Conservation (phyloP, 2,329 filamentous ascomycete genomes). For the Tolypocladium ophioglossoides region DNA sequence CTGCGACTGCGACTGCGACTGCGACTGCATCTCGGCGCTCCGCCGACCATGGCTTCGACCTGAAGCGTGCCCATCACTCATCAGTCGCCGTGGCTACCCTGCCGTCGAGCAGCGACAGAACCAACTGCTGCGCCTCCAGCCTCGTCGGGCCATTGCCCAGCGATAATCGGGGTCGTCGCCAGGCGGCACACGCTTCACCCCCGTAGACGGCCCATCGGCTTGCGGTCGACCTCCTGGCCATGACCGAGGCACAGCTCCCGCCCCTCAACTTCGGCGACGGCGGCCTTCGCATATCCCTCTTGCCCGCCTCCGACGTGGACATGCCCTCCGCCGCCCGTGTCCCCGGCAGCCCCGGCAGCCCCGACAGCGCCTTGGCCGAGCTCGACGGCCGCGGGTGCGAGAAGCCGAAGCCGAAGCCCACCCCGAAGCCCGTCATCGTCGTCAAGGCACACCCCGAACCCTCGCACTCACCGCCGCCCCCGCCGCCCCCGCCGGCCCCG, state of each 20-base stretch:
- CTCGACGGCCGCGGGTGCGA: conserved; percentile 7
- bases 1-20: not conserved
- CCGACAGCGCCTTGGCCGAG: conserved; percentile 3
- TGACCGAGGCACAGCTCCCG: conserved; percentile 17
- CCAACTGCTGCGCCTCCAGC: not conserved
- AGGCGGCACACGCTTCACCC: not conserved
- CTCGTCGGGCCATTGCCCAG: not conserved
- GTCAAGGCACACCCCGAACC: not conserved
- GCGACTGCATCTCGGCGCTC: not conserved
- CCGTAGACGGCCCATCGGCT: too few relatives aligned
- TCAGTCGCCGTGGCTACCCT: too few relatives aligned
- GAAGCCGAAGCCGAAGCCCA: not conserved
- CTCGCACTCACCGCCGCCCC: conserved; percentile 4
- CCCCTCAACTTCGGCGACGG: conserved; percentile 17
- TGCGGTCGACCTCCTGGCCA: too few relatives aligned
- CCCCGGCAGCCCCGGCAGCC: not conserved
- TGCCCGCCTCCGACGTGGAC: conserved; percentile 12
- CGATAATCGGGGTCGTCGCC: not conserved
- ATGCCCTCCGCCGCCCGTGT: not conserved
- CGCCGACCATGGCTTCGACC: not conserved
- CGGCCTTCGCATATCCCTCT: conserved; percentile 18
- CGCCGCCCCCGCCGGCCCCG: conserved; percentile 8
- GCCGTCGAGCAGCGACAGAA: not conserved
- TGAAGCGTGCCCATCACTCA: not conserved
- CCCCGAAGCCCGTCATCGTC: too few relatives aligned